Evolutionary conservation across 495 filamentous ascomycete genomes (phyloP).

Genomic region (Penicillium soppii): DNA sequence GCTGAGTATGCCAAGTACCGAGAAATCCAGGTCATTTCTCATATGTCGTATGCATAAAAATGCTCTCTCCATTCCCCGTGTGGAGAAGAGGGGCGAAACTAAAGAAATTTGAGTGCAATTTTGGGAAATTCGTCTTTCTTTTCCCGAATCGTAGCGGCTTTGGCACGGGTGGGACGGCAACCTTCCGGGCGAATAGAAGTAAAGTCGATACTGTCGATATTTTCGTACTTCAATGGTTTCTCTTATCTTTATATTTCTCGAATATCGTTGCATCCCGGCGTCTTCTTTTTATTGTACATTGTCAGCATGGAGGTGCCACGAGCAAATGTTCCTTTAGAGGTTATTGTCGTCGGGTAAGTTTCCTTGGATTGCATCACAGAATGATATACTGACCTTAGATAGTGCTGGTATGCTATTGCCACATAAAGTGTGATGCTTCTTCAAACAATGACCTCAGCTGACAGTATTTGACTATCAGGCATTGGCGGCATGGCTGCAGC

Average conservation of each 20-base stretch:
- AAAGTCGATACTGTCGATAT: conserved; percentile 3
- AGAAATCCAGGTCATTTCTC: too few species aligned
- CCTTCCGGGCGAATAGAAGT: not conserved
- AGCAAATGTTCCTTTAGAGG: conserved; percentile 30
- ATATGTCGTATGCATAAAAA: too few species aligned
- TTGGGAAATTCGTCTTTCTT: not conserved
- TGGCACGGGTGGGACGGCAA: not conserved
- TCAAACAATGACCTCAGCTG: too few species aligned
- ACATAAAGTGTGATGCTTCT: too few species aligned
- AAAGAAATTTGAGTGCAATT: not conserved
- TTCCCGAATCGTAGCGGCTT: not conserved
- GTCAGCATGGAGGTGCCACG: conserved; percentile 19
- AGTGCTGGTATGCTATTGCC: conserved; percentile 39
- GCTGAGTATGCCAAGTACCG: too few species aligned
- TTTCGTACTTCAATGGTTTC: not conserved
- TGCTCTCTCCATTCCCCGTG: too few species aligned
- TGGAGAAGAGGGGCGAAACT: too few species aligned
- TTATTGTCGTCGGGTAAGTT: conserved; percentile 37
- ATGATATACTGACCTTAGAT: conserved; percentile 10
- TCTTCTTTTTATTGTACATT: not conserved
- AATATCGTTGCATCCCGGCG: not conserved
- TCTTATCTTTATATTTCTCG: not conserved
- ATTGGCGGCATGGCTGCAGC: conserved; percentile 67
- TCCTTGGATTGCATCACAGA: not conserved
- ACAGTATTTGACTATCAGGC: conserved; percentile 37